These are phyloP conservation scores for Fistulinella prunicolor DNA, from an alignment of 768 basidiomycete species.

Conservation along the genomic window DNA sequence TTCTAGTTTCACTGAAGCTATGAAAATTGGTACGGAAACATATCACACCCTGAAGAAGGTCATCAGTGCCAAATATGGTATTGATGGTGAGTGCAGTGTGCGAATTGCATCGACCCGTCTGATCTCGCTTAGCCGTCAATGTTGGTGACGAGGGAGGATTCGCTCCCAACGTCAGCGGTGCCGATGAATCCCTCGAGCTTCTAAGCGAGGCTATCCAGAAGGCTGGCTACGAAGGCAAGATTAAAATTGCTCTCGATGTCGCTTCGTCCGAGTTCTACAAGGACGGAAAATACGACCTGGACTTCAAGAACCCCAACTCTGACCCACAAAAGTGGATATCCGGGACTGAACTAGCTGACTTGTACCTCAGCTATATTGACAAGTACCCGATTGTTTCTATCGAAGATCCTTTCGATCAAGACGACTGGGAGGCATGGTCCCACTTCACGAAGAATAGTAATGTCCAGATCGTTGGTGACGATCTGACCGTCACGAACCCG, in stretches of 20 bases:
- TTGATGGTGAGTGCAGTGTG: constrained; percentile 68
- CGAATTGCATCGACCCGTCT: background rate
- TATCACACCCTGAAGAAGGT: constrained; percentile 99
- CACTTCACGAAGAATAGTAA: constrained; percentile 79
- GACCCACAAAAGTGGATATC: constrained; percentile 96
- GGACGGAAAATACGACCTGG: constrained; percentile 98
- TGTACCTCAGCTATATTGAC: constrained; percentile 82
- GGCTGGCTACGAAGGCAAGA: constrained; percentile 97
- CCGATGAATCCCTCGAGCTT: constrained; percentile 96
- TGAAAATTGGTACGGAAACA: constrained; percentile 98
- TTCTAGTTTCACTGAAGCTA: constrained; percentile 86
- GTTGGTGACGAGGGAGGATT: constrained; percentile 99
- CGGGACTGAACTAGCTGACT: constrained; percentile 86
- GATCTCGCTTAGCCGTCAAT: constrained; percentile 72
- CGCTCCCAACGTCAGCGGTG: constrained; percentile 95
- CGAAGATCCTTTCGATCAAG: constrained; percentile 99
- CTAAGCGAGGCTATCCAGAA: constrained; percentile 94
- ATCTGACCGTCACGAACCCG: constrained; percentile 97
- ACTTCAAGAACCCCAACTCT: constrained; percentile 99
- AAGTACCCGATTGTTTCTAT: constrained; percentile 96
- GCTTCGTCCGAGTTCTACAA: constrained; percentile 99
- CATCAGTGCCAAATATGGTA: constrained; percentile 98
- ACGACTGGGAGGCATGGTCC: constrained; percentile 98
- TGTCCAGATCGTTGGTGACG: constrained; percentile 94
- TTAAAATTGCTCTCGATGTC: constrained; percentile 98